Evolutionary conservation across 129 eudicot genomes (phyloP).

Genomic region (Silybum marianum): DNA sequence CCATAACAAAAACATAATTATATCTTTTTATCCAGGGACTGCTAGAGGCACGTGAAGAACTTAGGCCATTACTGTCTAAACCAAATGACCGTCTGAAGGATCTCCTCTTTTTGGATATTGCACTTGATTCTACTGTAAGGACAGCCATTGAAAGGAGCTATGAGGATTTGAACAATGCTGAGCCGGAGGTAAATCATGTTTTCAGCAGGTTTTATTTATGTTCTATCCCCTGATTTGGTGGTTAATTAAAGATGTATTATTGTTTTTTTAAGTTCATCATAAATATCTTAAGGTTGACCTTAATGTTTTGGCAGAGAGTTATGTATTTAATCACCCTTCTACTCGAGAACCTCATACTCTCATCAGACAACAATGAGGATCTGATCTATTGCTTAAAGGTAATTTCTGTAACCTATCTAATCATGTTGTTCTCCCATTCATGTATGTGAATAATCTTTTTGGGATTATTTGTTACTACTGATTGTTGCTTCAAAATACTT

Average conservation of each 20-base stretch:
- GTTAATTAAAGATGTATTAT: slow-evolving; percentile 8
- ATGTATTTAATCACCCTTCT: slow-evolving; percentile 86
- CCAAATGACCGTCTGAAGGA: slow-evolving; percentile 89
- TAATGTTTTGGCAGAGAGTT: slow-evolving; percentile 63
- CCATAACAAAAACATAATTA: slow-evolving; percentile 3
- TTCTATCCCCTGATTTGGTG: background rate
- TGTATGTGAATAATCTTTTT: background rate
- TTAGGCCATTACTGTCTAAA: slow-evolving; percentile 77
- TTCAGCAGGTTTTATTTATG: background rate
- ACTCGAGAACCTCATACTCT: slow-evolving; percentile 88
- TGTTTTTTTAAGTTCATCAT: background rate
- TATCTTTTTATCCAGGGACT: slow-evolving; percentile 55
- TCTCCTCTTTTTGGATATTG: slow-evolving; percentile 88
- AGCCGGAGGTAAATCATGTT: slow-evolving; percentile 68
- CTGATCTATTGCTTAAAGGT: slow-evolving; percentile 96
- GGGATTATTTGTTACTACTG: slow-evolving; percentile 12
- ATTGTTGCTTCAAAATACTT: background rate
- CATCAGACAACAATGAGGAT: slow-evolving; percentile 87
- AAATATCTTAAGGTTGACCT: slow-evolving; percentile 16
- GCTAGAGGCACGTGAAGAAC: slow-evolving; percentile 88
- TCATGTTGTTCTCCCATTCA: slow-evolving; percentile 6
- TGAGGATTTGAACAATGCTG: slow-evolving; percentile 76
- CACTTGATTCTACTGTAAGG: slow-evolving; percentile 92
- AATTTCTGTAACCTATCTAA: slow-evolving; percentile 19
- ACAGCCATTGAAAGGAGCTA: slow-evolving; percentile 96